A percentile compares a stretch with the other conserved stretches of the same genome.
These are phyloP conservation scores for Pseudofabraea citricarpa DNA, from an alignment of 2,329 filamentous ascomycete species.

Conservation along the genomic window DNA sequence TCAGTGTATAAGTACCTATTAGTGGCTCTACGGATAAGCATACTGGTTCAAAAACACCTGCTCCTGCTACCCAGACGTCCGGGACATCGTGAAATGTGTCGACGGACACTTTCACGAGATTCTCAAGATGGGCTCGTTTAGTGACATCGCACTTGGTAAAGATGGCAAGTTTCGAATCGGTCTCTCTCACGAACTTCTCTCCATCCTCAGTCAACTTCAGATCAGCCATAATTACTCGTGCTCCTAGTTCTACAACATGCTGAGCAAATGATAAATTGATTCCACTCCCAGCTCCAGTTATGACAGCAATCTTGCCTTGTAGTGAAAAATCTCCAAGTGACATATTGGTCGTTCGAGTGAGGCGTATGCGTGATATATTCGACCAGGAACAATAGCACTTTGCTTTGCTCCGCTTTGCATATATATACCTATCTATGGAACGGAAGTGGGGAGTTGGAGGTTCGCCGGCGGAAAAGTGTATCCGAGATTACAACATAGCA, in stretches of 20 bases:
- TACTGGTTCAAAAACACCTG: constrained; percentile 34
- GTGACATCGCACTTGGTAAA: constrained; percentile 30
- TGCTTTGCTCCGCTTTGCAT: no score
- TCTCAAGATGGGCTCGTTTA: constrained; percentile 25
- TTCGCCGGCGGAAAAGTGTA: no score
- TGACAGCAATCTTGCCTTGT: background rate
- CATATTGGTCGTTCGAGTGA: no score
- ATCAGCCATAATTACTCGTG: constrained; percentile 30
- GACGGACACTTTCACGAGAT: constrained; percentile 20
- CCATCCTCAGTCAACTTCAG: constrained; percentile 27
- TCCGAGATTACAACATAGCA: no score
- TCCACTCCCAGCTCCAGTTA: constrained; percentile 3
- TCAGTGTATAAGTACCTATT: background rate
- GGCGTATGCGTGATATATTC: no score
- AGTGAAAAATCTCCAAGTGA: background rate
- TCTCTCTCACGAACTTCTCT: constrained; percentile 18
- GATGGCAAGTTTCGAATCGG: constrained; percentile 10
- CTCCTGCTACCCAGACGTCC: constrained; percentile 32
- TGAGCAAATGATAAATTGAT: constrained; percentile 11
- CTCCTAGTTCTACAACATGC: constrained; percentile 10
- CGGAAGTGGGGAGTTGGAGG: no score
- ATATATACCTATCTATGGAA: no score
- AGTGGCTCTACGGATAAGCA: background rate
- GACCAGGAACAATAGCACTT: no score
- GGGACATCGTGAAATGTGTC: constrained; percentile 28